Percentiles rank a stretch among this genome's conserved stretches.
phyloP scores from a whole-genome alignment of 1,284 basidiomycete species.

The Waitea zeae region DNA sequence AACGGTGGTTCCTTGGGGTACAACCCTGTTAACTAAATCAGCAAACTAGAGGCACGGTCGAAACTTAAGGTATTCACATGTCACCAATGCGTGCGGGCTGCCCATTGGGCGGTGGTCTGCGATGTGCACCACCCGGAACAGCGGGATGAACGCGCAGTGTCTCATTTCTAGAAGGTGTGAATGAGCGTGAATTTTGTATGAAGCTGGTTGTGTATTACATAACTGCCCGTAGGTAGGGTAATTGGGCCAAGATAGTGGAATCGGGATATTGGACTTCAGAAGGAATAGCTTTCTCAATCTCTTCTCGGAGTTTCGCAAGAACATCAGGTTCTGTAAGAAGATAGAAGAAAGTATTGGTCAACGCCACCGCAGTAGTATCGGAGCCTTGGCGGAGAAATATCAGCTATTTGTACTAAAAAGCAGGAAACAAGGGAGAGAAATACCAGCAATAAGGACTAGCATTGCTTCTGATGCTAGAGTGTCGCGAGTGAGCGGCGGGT shows the following conservation, averaged over 20 bases:
- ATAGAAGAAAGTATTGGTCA: slow-evolving; percentile 18
- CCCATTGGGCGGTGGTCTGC: too few relatives aligned
- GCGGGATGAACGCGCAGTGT: slow-evolving; percentile 12
- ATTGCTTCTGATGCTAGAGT: slow-evolving; percentile 7
- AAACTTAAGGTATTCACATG: too few relatives aligned
- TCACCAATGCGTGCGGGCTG: too few relatives aligned
- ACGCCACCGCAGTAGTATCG: slow-evolving; percentile 20
- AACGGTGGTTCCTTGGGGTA: slow-evolving; percentile 6
- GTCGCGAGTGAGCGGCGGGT: slow-evolving; percentile 7
- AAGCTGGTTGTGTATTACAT: slow-evolving; percentile 14
- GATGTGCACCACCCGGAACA: slow-evolving; percentile 10
- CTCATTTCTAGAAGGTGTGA: slow-evolving; percentile 17
- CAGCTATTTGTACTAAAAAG: not conserved
- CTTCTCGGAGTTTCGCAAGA: slow-evolving; percentile 16
- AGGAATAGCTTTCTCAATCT: slow-evolving; percentile 15
- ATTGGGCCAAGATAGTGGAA: slow-evolving; percentile 11
- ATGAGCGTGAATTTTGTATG: not conserved
- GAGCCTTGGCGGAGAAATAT: too few relatives aligned
- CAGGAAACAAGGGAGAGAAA: not conserved
- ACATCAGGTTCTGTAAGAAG: slow-evolving; percentile 15
- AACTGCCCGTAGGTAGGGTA: slow-evolving; percentile 18
- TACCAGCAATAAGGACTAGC: slow-evolving; percentile 13
- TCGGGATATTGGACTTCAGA: slow-evolving; percentile 13
- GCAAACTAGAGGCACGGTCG: slow-evolving; percentile 8
- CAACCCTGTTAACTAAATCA: slow-evolving; percentile 9